phyloP scores from a whole-genome alignment of 805 yeast genomes.

The Pichia nakasei region DNA sequence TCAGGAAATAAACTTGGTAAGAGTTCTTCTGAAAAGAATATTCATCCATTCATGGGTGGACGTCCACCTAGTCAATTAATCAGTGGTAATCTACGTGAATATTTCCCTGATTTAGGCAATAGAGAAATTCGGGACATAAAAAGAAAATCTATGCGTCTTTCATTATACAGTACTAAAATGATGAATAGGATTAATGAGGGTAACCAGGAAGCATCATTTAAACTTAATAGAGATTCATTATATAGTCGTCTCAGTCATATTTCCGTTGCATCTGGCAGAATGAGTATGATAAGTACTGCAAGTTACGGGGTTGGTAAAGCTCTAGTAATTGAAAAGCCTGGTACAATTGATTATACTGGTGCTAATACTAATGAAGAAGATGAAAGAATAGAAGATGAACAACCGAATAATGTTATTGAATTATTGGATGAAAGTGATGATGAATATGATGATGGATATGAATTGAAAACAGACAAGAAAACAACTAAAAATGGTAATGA shows the following conservation, averaged over 20 bases:
- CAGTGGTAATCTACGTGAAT: slow-evolving; percentile 80
- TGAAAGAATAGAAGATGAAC: slow-evolving; percentile 7
- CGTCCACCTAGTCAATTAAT: slow-evolving; percentile 91
- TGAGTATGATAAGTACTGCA: slow-evolving; percentile 22
- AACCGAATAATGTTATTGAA: slow-evolving; percentile 37
- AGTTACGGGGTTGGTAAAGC: slow-evolving; percentile 24
- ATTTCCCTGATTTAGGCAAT: slow-evolving; percentile 78
- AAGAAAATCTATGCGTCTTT: slow-evolving; percentile 73
- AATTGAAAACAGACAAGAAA: slow-evolving; percentile 19
- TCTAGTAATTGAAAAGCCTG: slow-evolving; percentile 35
- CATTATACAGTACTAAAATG: slow-evolving; percentile 34
- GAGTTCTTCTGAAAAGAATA: background rate
- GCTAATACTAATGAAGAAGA: slow-evolving; percentile 1
- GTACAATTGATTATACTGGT: slow-evolving; percentile 34
- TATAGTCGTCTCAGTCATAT: slow-evolving; percentile 15
- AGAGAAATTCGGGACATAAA: slow-evolving; percentile 70
- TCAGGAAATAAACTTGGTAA: no score
- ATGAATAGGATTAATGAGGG: slow-evolving; percentile 7
- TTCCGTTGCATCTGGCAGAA: slow-evolving; percentile 12
- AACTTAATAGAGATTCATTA: slow-evolving; percentile 13
- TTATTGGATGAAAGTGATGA: slow-evolving; percentile 35
- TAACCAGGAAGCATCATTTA: background rate
- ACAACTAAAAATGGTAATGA: slow-evolving; percentile 20
- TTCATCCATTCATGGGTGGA: slow-evolving; percentile 56
- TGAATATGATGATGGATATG: slow-evolving; percentile 20